Percentiles rank a stretch among this genome's conserved stretches.
These are phyloP conservation scores for Claviceps humidiphila DNA, from an alignment of 2,329 filamentous ascomycete species.

Conservation along the genomic window DNA sequence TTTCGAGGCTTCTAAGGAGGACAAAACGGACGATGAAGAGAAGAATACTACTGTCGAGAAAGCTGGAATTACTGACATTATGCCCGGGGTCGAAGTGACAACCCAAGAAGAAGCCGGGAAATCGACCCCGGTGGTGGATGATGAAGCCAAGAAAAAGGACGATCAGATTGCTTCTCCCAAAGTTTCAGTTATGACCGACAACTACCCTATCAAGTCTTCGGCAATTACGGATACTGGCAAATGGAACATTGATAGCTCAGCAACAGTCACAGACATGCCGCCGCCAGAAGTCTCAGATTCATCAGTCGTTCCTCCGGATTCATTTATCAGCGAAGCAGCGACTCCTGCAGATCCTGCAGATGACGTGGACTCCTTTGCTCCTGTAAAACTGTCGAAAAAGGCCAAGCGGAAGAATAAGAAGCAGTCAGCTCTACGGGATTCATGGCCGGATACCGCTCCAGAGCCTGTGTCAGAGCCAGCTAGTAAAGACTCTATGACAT, in stretches of 20 bases:
- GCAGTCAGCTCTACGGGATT: constrained; percentile 11
- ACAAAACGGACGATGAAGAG: constrained; percentile 9
- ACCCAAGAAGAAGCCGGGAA: not conserved
- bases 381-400: constrained; percentile 20
- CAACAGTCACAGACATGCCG: not conserved
- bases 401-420: constrained; percentile 23
- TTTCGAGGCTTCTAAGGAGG: constrained; percentile 4
- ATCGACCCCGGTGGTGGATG: not conserved
- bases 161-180: not conserved
- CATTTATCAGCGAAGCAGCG: not conserved
- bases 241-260: not conserved
- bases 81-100: not conserved
- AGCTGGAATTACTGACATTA: not conserved
- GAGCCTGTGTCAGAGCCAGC: not conserved
- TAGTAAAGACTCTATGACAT: not conserved
- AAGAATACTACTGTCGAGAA: constrained; percentile 7
- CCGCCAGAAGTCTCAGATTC: not conserved
- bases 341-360: constrained; percentile 1
- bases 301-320: not conserved
- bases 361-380: constrained; percentile 4
- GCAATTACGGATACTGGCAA: not conserved
- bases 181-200: not conserved
- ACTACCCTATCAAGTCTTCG: not conserved
- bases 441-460: constrained; percentile 4
- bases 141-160: not conserved